Conservation (phyloP, 768 basidiomycete species). For the Ramaria rubella region DNA sequence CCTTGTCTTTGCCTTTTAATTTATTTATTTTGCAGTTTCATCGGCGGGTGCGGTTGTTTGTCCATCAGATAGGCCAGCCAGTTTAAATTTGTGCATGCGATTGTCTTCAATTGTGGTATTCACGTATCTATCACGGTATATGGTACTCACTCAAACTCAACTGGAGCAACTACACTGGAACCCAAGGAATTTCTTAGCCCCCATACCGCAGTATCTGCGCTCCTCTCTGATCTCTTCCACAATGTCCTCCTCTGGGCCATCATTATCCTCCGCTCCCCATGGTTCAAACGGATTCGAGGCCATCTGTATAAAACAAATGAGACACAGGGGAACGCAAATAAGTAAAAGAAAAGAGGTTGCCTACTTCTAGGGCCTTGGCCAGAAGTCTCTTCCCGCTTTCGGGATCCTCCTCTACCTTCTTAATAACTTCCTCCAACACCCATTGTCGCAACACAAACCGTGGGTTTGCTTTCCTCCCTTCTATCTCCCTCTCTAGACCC, state of each 20-base stretch:
- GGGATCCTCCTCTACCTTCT: constrained; percentile 59
- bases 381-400: constrained; percentile 59
- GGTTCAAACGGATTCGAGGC: constrained; percentile 75
- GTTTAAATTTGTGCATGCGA: too few relatives aligned
- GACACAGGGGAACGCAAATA: not conserved
- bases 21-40: too few relatives aligned
- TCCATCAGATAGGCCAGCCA: too few relatives aligned
- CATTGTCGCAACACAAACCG: constrained; percentile 92
- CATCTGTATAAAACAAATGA: constrained; percentile 49
- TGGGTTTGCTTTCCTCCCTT: constrained; percentile 66
- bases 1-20: too few relatives aligned
- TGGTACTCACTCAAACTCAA: constrained; percentile 31
- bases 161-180: constrained; percentile 95
- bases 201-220: constrained; percentile 69
- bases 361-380: constrained; percentile 74
- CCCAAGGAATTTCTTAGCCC: constrained; percentile 68
- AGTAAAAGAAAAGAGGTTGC: not conserved
- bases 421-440: constrained; percentile 91
- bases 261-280: constrained; percentile 74
- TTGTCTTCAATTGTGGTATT: too few relatives aligned
- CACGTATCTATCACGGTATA: too few relatives aligned
- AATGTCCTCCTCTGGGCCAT: constrained; percentile 38
- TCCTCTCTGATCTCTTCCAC: constrained; percentile 62
- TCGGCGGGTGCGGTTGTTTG: too few relatives aligned
- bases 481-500: constrained; percentile 39